Conservation (phyloP, 495 filamentous ascomycete species). For the Tuber magnatum region DNA sequence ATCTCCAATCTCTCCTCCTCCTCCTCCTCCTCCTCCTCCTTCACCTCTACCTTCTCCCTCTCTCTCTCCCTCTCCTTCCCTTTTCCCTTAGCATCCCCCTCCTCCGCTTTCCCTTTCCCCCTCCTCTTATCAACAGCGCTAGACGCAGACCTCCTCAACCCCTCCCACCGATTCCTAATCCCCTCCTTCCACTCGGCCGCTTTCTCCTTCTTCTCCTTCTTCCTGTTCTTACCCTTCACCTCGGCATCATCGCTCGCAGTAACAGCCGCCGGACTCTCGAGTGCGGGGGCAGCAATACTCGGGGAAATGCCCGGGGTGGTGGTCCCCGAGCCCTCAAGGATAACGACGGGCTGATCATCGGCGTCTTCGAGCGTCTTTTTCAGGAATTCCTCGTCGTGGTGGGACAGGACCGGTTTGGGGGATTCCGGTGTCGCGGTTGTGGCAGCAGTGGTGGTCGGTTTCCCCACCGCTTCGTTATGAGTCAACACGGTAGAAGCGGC, state of each 20-base stretch:
- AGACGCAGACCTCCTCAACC: slow-evolving; percentile 27
- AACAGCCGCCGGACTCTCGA: slow-evolving; percentile 45
- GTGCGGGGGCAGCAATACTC: slow-evolving; percentile 35
- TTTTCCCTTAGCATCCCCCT: slow-evolving; percentile 35
- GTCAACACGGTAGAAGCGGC: slow-evolving; percentile 9
- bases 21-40: slow-evolving; percentile 35
- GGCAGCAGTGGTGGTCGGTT: background rate
- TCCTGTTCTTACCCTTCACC: slow-evolving; percentile 36
- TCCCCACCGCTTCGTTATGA: slow-evolving; percentile 9
- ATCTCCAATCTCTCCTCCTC: slow-evolving; percentile 33
- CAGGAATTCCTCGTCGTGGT: slow-evolving; percentile 54
- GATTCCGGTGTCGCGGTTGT: slow-evolving; percentile 7
- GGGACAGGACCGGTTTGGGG: slow-evolving; percentile 47
- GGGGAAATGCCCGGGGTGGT: slow-evolving; percentile 9
- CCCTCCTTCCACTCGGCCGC: slow-evolving; percentile 45
- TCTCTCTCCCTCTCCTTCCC: slow-evolving; percentile 25
- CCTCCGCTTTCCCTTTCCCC: slow-evolving; percentile 22
- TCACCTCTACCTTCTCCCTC: slow-evolving; percentile 19
- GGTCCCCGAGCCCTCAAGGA: slow-evolving; percentile 24
- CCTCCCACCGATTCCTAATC: slow-evolving; percentile 44
- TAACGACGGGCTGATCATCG: slow-evolving; percentile 44
- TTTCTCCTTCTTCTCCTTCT: slow-evolving; percentile 46
- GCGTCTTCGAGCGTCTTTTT: slow-evolving; percentile 18
- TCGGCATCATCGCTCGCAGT: slow-evolving; percentile 41
- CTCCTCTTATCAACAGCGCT: slow-evolving; percentile 25